Base-by-base conservation (phyloP, 345 rosid species). In the Syzygium aromaticum region DNA sequence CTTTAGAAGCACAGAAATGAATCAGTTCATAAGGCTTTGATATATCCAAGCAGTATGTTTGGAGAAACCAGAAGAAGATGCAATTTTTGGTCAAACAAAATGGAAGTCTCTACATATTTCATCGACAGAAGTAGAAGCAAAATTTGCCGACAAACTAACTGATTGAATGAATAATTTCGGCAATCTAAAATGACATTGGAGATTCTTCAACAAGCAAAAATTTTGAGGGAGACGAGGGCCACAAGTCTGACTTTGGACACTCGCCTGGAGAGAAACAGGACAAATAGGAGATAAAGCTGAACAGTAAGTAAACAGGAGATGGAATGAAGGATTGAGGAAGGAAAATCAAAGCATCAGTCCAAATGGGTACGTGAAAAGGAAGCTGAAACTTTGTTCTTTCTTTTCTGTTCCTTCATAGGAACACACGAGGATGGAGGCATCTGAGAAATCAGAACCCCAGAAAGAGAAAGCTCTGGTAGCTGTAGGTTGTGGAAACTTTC, bases 331-430 rank as follows among this genome's bases (percentile, higher is more conserved):
- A 92, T 88, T 90, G 86, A 89, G 63, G 90, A 86, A 90, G 90
- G 52, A 86, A 38, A 33, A 73, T 33, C 21, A 33, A 11, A 38
- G 80, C 49, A 38, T 38, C 80, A 38, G 80, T 73, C 21, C 80
- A 93, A 88, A 89, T 84, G 90, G 93, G 92, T 84, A 90, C 86
- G 86, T 91, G 90, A 86, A 90, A 88, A 90, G 90, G 88, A 85
- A 92, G 88, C 87, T 89, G 84, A 87, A 90, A 89, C 88, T 88
- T 93, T 98, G 92, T 92, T 87, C 87, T 57, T 49, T 77, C 43
- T 59, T 84, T 88, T 57, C 89, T 84, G 86, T 80, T 86, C 59
- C 14, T 88, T 56, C 21, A 52, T 67, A 78, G 83, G 33, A 91
- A 86, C 78, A 86, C 90, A 88, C 89, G 88, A 87, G 89, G 91